phyloP scores from a whole-genome alignment of 2,329 filamentous ascomycete species.

The Paraconiothyrium brasiliense region DNA sequence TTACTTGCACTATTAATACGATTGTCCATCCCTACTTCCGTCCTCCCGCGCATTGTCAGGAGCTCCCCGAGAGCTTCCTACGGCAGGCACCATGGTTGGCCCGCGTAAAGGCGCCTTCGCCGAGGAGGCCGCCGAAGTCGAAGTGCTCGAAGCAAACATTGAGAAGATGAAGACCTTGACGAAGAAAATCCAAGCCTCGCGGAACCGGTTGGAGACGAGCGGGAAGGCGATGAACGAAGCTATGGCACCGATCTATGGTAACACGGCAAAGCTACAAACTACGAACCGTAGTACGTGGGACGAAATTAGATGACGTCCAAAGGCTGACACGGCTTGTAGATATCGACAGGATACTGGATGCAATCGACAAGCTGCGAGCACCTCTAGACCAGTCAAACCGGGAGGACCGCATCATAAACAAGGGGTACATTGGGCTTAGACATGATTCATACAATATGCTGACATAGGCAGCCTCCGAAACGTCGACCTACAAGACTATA shows the following conservation, averaged over 20 bases:
- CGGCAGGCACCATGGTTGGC: conserved; percentile 58
- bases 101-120: conserved; percentile 67
- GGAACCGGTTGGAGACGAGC: conserved; percentile 83
- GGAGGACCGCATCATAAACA: conserved; percentile 90
- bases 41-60: conserved; percentile 23
- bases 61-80: conserved; percentile 27
- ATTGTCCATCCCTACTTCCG: conserved; percentile 14
- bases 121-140: conserved; percentile 74
- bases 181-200: conserved; percentile 92
- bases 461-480: conserved; percentile 71
- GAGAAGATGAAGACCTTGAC: conserved; percentile 93
- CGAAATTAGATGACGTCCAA: neutral
- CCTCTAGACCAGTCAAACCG: conserved; percentile 92
- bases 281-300: conserved; percentile 77
- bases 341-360: conserved; percentile 83
- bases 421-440: conserved; percentile 63
- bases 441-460: conserved; percentile 6
- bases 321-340: conserved; percentile 60
- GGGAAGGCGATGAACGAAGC: conserved; percentile 92
- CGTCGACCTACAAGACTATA: conserved; percentile 82
- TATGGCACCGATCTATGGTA: conserved; percentile 89
- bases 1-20: conserved; percentile 4
- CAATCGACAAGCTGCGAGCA: conserved; percentile 87
- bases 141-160: conserved; percentile 74
- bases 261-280: conserved; percentile 89